Conservation (phyloP, 1,284 basidiomycete genomes). For the Sphagnurus paluster region DNA sequence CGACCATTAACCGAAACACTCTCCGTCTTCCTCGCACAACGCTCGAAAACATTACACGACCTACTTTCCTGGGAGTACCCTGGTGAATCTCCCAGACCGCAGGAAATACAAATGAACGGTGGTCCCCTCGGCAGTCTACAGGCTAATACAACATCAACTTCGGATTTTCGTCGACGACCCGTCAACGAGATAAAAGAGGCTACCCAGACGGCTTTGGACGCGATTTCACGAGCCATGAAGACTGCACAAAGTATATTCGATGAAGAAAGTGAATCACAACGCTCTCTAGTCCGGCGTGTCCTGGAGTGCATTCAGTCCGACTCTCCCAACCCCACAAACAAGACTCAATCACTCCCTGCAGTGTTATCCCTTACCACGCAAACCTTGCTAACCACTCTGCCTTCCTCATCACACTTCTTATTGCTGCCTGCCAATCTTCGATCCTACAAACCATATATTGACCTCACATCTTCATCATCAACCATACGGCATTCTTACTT, state of each 20-base stretch:
- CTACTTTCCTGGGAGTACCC: slow-evolving; percentile 40
- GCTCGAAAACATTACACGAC: slow-evolving; percentile 62
- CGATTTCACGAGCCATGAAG: slow-evolving; percentile 55
- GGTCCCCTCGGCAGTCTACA: slow-evolving; percentile 28
- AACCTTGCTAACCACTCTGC: slow-evolving; percentile 58
- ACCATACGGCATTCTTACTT: slow-evolving; percentile 45
- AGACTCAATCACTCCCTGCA: slow-evolving; percentile 37
- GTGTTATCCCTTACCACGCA: slow-evolving; percentile 66
- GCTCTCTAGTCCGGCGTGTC: slow-evolving; percentile 56
- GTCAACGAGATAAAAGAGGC: slow-evolving; percentile 53
- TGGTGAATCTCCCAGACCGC: slow-evolving; percentile 9
- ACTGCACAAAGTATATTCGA: slow-evolving; percentile 56
- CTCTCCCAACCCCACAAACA: slow-evolving; percentile 21
- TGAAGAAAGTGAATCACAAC: slow-evolving; percentile 26
- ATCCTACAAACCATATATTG: slow-evolving; percentile 74
- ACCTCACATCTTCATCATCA: slow-evolving; percentile 56
- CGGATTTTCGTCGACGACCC: slow-evolving; percentile 24
- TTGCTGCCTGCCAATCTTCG: slow-evolving; percentile 63
- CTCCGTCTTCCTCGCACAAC: slow-evolving; percentile 68
- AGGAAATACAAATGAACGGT: slow-evolving; percentile 33
- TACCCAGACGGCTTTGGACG: slow-evolving; percentile 49
- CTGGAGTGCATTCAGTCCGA: slow-evolving; percentile 62
- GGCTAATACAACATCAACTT: slow-evolving; percentile 15
- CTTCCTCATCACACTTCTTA: slow-evolving; percentile 71
- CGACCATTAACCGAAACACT: slow-evolving; percentile 74